Conservation (phyloP, 495 filamentous ascomycete genomes). For the Trichoderma virens region DNA sequence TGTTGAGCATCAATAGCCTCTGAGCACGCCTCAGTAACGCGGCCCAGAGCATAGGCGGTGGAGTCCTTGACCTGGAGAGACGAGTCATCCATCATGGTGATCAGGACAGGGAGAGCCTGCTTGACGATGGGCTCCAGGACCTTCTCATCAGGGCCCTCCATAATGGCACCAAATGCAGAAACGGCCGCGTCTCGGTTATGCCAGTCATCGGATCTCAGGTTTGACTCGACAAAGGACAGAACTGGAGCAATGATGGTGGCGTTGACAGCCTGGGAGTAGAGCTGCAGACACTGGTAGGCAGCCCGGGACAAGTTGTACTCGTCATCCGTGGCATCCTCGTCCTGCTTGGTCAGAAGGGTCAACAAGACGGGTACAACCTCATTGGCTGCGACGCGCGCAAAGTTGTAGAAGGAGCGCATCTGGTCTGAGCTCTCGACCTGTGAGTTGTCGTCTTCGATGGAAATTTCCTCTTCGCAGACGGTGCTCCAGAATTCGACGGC, state of each 20-base stretch:
- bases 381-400: conserved; percentile 76
- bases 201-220: conserved; percentile 88
- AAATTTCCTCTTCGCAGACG: conserved; percentile 95
- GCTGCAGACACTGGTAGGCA: conserved; percentile 91
- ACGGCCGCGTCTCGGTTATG: conserved; percentile 89
- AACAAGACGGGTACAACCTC: conserved; percentile 92
- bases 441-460: conserved; percentile 92
- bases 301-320: conserved; percentile 96
- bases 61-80: conserved; percentile 90
- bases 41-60: conserved; percentile 91
- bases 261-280: conserved; percentile 87
- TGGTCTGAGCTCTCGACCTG: conserved; percentile 68
- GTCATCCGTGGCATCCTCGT: conserved; percentile 92
- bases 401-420: conserved; percentile 84
- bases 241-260: conserved; percentile 74
- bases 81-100: conserved; percentile 91
- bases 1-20: conserved; percentile 76
- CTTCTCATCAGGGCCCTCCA: conserved; percentile 93
- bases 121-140: conserved; percentile 86
- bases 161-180: conserved; percentile 96
- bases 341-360: conserved; percentile 84
- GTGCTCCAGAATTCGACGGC: conserved; percentile 99
- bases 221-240: conserved; percentile 79
- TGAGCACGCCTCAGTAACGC: conserved; percentile 85
- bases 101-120: conserved; percentile 81